phyloP scores from a whole-genome alignment of 495 filamentous ascomycete genomes.

The Penicillium bovifimosum region DNA sequence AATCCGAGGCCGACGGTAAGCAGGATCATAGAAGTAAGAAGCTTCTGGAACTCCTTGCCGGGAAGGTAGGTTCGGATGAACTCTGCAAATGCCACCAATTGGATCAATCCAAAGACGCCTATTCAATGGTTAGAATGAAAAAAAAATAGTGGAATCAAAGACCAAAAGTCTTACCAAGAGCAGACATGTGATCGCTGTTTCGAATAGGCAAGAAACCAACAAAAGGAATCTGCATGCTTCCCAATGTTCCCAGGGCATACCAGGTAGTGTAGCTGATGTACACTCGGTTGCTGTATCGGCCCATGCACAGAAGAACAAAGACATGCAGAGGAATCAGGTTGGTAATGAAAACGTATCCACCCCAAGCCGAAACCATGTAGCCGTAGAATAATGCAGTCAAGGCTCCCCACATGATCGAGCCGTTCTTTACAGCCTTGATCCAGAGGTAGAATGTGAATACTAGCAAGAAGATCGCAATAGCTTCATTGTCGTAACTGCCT shows the following conservation, averaged over 20 bases:
- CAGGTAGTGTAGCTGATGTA: conserved; percentile 97
- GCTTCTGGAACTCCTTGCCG: conserved; percentile 86
- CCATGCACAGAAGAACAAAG: conserved; percentile 95
- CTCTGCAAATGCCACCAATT: conserved; percentile 90
- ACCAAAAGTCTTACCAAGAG: conserved; percentile 63
- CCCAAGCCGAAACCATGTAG: conserved; percentile 99
- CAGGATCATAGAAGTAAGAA: conserved; percentile 75
- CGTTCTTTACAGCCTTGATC: conserved; percentile 97
- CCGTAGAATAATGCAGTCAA: conserved; percentile 96
- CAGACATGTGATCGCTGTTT: conserved; percentile 98
- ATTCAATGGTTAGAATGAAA: conserved; percentile 28
- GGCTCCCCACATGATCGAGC: conserved; percentile 92
- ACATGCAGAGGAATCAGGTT: conserved; percentile 94
- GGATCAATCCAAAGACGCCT: conserved; percentile 95
- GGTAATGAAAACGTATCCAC: conserved; percentile 99
- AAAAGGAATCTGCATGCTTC: conserved; percentile 99
- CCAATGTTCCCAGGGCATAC: conserved; percentile 94
- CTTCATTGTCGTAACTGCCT: conserved; percentile 99
- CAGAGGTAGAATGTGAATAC: conserved; percentile 99
- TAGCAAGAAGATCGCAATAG: conserved; percentile 96
- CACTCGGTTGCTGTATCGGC: conserved; percentile 84
- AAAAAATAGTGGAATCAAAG: conserved; percentile 59
- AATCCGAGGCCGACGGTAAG: conserved; percentile 68
- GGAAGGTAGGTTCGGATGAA: conserved; percentile 83
- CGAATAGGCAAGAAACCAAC: conserved; percentile 95